phyloP scores from a whole-genome alignment of 2,329 filamentous ascomycete genomes.

The Alternaria sp. region DNA sequence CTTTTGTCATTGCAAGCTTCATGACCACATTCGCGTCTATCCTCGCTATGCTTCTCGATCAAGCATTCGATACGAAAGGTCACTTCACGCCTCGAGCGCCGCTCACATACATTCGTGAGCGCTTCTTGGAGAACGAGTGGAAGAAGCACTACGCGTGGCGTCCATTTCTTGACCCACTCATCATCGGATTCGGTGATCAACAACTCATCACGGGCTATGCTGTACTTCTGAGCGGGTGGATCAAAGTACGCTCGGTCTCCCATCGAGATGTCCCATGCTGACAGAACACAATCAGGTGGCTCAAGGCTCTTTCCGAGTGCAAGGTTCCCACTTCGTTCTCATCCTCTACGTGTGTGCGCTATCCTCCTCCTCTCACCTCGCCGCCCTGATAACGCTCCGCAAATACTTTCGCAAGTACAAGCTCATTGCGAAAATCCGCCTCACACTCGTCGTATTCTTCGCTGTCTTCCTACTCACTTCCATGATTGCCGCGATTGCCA shows the following conservation, averaged over 20 bases:
- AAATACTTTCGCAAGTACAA: constrained; percentile 40
- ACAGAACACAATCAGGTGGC: constrained; percentile 22
- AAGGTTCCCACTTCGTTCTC: constrained; percentile 40
- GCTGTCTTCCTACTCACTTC: constrained; percentile 34
- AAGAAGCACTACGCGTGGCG: constrained; percentile 40
- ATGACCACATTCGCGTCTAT: constrained; percentile 39
- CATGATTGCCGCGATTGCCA: constrained; percentile 34
- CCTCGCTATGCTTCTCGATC: constrained; percentile 43
- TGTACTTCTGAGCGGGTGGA: constrained; percentile 40
- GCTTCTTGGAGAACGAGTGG: constrained; percentile 34
- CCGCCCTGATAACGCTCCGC: constrained; percentile 39
- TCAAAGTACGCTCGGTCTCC: constrained; percentile 24
- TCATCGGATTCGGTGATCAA: constrained; percentile 41
- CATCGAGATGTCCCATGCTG: neutral
- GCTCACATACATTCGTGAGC: constrained; percentile 30
- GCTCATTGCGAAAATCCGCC: constrained; percentile 36
- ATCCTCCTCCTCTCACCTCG: constrained; percentile 40
- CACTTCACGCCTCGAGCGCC: constrained; percentile 28
- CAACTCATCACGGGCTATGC: constrained; percentile 42
- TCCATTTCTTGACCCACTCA: constrained; percentile 38
- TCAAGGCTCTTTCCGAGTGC: constrained; percentile 32
- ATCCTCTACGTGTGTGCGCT: constrained; percentile 41
- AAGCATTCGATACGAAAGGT: constrained; percentile 35
- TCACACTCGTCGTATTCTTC: constrained; percentile 36
- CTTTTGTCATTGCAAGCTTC: constrained; percentile 37